Percentiles rank a stretch among this genome's conserved stretches.
These are phyloP conservation scores for Sporothrix pseudoabietina DNA, from an alignment of 2,329 filamentous ascomycete genomes.

Conservation along the genomic window DNA sequence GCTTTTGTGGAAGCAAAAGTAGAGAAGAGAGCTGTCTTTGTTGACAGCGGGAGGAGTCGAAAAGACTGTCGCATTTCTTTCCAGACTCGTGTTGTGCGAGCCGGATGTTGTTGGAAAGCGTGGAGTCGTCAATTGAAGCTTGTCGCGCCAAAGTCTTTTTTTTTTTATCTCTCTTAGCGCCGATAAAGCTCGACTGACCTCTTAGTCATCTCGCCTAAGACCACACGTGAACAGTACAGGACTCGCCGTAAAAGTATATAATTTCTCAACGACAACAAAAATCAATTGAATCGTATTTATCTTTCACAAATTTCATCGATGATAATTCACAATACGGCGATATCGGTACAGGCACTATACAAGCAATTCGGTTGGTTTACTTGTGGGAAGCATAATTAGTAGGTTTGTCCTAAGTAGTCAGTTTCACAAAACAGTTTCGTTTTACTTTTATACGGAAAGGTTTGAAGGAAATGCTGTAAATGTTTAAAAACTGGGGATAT, in stretches of 20 bases:
- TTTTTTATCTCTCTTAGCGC: constrained; percentile 3
- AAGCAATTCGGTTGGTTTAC: no score
- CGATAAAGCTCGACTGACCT: neutral
- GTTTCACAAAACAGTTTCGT: no score
- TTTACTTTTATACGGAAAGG: no score
- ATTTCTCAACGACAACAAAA: neutral
- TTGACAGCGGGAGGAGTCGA: neutral
- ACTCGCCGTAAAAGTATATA: neutral
- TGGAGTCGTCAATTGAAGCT: neutral
- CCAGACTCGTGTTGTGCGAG: neutral
- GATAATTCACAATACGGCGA: no score
- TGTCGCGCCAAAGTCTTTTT: neutral
- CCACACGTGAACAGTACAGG: neutral
- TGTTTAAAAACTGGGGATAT: neutral
- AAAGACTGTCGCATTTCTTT: neutral
- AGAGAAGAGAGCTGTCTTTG: neutral
- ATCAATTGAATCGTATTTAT: no score
- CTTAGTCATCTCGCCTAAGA: neutral
- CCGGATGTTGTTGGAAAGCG: neutral
- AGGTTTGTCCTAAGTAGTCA: no score
- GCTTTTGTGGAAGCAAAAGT: neutral
- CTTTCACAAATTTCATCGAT: no score
- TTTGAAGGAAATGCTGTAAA: neutral
- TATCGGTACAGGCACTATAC: no score
- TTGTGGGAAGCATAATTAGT: no score